These are phyloP conservation scores for Vitrella brassicaformis DNA, from an alignment of 73 alveolate genomes.

Conservation along the genomic window DNA sequence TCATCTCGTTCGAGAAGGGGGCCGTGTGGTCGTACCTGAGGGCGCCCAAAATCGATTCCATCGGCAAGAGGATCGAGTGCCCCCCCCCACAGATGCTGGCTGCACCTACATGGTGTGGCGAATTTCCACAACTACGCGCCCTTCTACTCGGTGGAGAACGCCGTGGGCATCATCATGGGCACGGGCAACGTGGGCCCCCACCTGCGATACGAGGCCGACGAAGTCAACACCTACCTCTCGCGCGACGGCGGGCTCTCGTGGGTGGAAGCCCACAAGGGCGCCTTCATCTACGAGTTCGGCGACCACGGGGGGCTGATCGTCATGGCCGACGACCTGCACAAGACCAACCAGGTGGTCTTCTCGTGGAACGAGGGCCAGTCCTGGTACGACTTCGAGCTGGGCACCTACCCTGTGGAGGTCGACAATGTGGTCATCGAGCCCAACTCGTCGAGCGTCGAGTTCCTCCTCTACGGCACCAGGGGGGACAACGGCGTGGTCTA, in stretches of 20 bases:
- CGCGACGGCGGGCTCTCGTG: conserved; percentile 91
- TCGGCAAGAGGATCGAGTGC: conserved; percentile 53
- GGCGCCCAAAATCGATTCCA: conserved; percentile 58
- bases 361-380: conserved; percentile 65
- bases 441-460: conserved; percentile 52
- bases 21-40: conserved; percentile 69
- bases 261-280: conserved; percentile 23
- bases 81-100: conserved; percentile 16
- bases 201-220: conserved; percentile 47
- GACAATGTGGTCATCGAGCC: conserved; percentile 85
- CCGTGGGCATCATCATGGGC: conserved; percentile 69
- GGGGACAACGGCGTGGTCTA: conserved; percentile 51
- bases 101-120: conserved; percentile 29
- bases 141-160: conserved; percentile 57
- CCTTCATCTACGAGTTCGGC: conserved; percentile 72
- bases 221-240: conserved; percentile 70
- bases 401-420: conserved; percentile 43
- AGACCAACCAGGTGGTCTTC: conserved; percentile 58
- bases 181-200: conserved; percentile 79
- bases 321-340: conserved; percentile 61
- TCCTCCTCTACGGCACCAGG: conserved; percentile 65
- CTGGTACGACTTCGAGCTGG: conserved; percentile 44
- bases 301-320: conserved; percentile 92
- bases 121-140: conserved; percentile 48
- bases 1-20: conserved; percentile 83